phyloP scores from a whole-genome alignment of 495 filamentous ascomycete species.

The Xylaria flabelliformis region DNA sequence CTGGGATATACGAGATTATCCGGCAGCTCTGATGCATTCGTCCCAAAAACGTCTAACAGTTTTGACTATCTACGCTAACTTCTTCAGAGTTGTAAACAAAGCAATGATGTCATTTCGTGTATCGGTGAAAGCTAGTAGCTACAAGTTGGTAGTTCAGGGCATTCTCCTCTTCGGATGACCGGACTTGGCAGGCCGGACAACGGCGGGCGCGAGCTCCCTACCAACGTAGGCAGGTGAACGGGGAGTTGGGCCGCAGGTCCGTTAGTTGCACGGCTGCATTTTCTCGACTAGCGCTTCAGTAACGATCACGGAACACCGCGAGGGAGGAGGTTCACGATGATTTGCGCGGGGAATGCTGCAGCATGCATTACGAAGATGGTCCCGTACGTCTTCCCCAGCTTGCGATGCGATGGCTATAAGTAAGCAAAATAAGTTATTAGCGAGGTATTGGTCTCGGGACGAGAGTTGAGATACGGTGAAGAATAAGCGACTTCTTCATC shows the following conservation, averaged over 20 bases:
- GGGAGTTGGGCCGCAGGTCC: slow-evolving; percentile 1
- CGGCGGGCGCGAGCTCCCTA: not conserved
- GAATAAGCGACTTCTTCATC: not conserved
- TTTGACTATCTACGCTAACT: too few species aligned
- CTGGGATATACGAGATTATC: too few species aligned
- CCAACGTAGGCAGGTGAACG: slow-evolving; percentile 5
- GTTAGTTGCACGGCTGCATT: not conserved
- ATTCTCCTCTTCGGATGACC: not conserved
- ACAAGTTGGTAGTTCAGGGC: not conserved
- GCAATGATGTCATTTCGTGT: too few species aligned
- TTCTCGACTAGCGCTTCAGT: not conserved
- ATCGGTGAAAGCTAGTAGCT: too few species aligned
- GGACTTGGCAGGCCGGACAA: not conserved
- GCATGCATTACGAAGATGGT: not conserved
- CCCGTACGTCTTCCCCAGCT: not conserved
- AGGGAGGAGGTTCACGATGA: not conserved
- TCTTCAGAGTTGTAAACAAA: too few species aligned
- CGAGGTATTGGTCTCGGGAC: not conserved
- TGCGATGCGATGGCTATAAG: not conserved
- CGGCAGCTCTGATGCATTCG: too few species aligned
- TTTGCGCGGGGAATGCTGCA: not conserved
- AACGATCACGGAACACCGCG: not conserved
- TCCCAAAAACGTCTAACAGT: too few species aligned
- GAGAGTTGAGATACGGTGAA: not conserved
- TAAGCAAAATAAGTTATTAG: not conserved